phyloP scores from a whole-genome alignment of 345 rosid species.

The Geranium rotundifolium region DNA sequence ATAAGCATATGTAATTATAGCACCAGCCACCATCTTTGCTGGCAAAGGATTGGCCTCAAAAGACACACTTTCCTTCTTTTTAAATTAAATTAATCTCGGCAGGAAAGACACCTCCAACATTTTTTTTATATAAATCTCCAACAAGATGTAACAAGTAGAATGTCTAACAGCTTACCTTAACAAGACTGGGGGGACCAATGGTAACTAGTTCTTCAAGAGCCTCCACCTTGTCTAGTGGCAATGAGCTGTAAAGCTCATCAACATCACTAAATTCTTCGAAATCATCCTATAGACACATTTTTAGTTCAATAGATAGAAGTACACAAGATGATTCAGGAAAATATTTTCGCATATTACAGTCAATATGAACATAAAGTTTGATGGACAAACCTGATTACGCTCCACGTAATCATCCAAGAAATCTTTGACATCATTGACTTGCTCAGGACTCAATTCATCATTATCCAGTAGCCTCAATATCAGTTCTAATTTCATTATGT shows the following conservation, averaged over 20 bases:
- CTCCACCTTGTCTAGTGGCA: conserved; percentile 86
- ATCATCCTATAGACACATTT: conserved; percentile 47
- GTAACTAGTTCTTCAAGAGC: conserved; percentile 89
- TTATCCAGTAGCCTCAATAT: conserved; percentile 94
- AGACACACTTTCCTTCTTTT: not conserved
- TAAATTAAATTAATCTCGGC: not conserved
- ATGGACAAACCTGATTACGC: conserved; percentile 76
- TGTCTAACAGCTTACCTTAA: conserved; percentile 44
- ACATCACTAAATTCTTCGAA: conserved; percentile 89
- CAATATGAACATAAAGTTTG: not conserved
- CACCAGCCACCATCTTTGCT: not conserved
- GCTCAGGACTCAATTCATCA: conserved; percentile 97
- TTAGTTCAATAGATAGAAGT: not conserved
- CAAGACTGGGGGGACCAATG: conserved; percentile 59
- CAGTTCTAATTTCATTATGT: conserved; percentile 86
- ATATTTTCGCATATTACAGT: not conserved
- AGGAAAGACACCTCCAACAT: not conserved
- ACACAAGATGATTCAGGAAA: not conserved
- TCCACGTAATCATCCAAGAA: conserved; percentile 94
- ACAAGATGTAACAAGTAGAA: not conserved
- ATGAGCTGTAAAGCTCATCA: conserved; percentile 72
- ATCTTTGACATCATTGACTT: conserved; percentile 92
- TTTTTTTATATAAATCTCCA: not conserved
- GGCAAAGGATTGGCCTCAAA: not conserved
- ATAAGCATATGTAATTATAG: not conserved